A percentile compares a stretch with the other conserved stretches of the same genome.
phyloP scores from a whole-genome alignment of 345 rosid species.

The Rhizophora apiculata region DNA sequence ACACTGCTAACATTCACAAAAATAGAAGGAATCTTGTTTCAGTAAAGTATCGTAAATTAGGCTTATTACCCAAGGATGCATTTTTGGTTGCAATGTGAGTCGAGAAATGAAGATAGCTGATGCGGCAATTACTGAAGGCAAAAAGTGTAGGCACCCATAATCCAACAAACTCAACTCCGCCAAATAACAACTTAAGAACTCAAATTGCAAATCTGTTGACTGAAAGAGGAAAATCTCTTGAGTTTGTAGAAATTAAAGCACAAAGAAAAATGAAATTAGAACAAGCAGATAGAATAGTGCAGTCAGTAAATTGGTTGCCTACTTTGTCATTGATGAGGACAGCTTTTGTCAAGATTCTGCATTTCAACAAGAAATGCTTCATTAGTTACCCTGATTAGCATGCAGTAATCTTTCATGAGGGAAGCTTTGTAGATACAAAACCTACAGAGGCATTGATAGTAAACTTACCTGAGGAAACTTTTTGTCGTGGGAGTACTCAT shows the following conservation, averaged over 20 bases:
- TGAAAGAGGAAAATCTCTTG: background rate
- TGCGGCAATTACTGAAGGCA: constrained; percentile 27
- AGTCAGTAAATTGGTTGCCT: background rate
- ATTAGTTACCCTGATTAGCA: background rate
- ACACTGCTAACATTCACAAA: background rate
- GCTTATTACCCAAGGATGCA: constrained; percentile 29
- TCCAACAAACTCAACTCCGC: constrained; percentile 23
- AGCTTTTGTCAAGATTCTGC: constrained; percentile 16
- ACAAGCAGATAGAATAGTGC: background rate
- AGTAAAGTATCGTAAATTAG: background rate
- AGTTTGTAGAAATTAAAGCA: background rate
- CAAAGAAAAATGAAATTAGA: background rate
- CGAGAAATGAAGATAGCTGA: constrained; percentile 24
- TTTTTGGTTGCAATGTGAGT: constrained; percentile 9
- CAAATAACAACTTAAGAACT: constrained; percentile 22
- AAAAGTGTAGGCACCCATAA: constrained; percentile 14
- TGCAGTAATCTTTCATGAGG: background rate
- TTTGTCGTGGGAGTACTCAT: constrained; percentile 18
- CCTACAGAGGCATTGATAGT: background rate
- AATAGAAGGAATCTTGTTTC: background rate
- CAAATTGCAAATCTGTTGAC: constrained; percentile 18
- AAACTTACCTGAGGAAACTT: constrained; percentile 23
- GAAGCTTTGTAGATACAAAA: background rate
- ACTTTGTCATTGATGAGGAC: constrained; percentile 11
- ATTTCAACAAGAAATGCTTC: background rate